phyloP scores from a whole-genome alignment of 805 yeast species.

The Myxozyma udenii region DNA sequence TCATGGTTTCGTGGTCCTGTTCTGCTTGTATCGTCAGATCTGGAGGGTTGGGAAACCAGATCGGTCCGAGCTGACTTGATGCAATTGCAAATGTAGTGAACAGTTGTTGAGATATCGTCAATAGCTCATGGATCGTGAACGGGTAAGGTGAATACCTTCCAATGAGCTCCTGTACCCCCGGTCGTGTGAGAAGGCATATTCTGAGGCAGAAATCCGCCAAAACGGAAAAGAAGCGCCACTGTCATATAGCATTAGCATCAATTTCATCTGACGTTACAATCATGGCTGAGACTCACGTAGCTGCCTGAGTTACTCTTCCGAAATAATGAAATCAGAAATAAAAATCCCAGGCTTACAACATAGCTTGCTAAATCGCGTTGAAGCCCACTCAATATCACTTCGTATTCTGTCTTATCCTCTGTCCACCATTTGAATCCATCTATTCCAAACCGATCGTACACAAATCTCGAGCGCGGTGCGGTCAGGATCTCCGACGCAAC shows the following conservation, averaged over 20 bases:
- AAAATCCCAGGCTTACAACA: slow-evolving; percentile 13
- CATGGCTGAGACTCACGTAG: slow-evolving; percentile 8
- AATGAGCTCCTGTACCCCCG: slow-evolving; percentile 17
- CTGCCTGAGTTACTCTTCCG: slow-evolving; percentile 24
- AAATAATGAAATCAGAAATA: slow-evolving; percentile 27
- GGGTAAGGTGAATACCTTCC: slow-evolving; percentile 20
- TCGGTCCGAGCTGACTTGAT: slow-evolving; percentile 31
- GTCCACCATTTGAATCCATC: slow-evolving; percentile 59
- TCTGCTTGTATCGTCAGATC: slow-evolving; percentile 1
- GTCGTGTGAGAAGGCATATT: slow-evolving; percentile 30
- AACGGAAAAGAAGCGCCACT: slow-evolving; percentile 33
- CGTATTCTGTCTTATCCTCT: slow-evolving; percentile 10
- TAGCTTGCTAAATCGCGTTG: slow-evolving; percentile 22
- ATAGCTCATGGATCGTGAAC: slow-evolving; percentile 24
- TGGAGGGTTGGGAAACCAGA: slow-evolving; percentile 7
- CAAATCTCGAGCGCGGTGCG: slow-evolving; percentile 70
- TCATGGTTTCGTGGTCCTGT: slow-evolving; percentile 2
- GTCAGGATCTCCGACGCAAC: slow-evolving; percentile 73
- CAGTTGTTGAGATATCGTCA: slow-evolving; percentile 28
- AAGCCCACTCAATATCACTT: too few species aligned
- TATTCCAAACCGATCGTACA: slow-evolving; percentile 82
- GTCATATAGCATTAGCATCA: background rate
- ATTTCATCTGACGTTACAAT: background rate
- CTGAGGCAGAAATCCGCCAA: slow-evolving; percentile 29
- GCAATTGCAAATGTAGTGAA: slow-evolving; percentile 29